Conservation (phyloP, 345 rosid species). For the Salix viminalis region DNA sequence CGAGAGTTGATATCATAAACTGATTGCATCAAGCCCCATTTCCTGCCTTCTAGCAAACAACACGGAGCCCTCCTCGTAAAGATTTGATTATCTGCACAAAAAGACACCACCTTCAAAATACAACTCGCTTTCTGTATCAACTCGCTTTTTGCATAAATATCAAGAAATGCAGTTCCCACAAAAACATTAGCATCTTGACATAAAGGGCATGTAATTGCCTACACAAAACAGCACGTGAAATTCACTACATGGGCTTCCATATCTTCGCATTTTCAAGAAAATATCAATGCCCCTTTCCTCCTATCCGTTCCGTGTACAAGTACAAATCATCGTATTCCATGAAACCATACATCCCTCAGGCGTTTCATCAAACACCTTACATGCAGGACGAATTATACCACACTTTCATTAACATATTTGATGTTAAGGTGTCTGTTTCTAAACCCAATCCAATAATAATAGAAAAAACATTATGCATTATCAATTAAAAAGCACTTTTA, state of each 20-base stretch:
- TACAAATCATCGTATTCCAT: slow-evolving; percentile 66
- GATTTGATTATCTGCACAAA: slow-evolving; percentile 55
- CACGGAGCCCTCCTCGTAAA: slow-evolving; percentile 61
- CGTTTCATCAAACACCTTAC: slow-evolving; percentile 71
- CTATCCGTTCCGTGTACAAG: slow-evolving; percentile 37
- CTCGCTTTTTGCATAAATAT: slow-evolving; percentile 70
- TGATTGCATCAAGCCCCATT: slow-evolving; percentile 45
- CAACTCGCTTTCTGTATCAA: slow-evolving; percentile 40
- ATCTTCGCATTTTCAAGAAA: slow-evolving; percentile 48
- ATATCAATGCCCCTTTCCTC: slow-evolving; percentile 39
- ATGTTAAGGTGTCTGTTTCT: slow-evolving; percentile 34
- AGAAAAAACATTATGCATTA: too few relatives aligned
- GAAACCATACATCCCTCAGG: slow-evolving; percentile 60
- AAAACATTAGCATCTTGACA: slow-evolving; percentile 42
- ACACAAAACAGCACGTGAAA: slow-evolving; percentile 56
- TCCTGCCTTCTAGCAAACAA: slow-evolving; percentile 41
- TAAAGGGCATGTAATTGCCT: slow-evolving; percentile 62
- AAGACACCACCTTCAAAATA: slow-evolving; percentile 54
- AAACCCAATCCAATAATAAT: slow-evolving; percentile 31
- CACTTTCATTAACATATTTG: slow-evolving; percentile 56
- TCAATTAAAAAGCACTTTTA: too few relatives aligned
- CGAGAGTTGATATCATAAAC: slow-evolving; percentile 62
- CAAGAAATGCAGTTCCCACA: slow-evolving; percentile 74
- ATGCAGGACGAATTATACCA: slow-evolving; percentile 36
- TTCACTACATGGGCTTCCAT: slow-evolving; percentile 43